Conservation (phyloP, 1,139 yeast species). For the Nakaseomyces uthaithaninus region DNA sequence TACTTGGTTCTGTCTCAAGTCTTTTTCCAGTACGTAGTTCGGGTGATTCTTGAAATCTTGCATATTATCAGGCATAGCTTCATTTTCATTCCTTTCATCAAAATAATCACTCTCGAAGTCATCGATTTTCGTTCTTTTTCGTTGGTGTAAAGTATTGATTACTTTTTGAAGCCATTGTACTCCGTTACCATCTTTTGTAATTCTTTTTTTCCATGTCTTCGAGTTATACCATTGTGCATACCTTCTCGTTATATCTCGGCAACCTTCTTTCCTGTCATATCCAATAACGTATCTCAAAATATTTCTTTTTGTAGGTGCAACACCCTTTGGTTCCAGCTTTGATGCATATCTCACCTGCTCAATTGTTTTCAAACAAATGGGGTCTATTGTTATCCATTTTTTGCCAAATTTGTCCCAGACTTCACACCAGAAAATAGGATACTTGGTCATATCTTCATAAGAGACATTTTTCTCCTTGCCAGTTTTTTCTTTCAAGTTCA, state of each 20-base stretch:
- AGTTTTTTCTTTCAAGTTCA: slow-evolving; percentile 33
- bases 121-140: slow-evolving; percentile 45
- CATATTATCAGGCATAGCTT: slow-evolving; percentile 80
- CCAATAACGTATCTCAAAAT: slow-evolving; percentile 69
- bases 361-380: slow-evolving; percentile 53
- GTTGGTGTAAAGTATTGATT: slow-evolving; percentile 22
- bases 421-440: slow-evolving; percentile 87
- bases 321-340: slow-evolving; percentile 61
- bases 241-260: slow-evolving; percentile 77
- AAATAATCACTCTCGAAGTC: slow-evolving; percentile 66
- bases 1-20: slow-evolving; percentile 62
- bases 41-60: slow-evolving; percentile 88
- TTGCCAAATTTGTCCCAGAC: slow-evolving; percentile 73
- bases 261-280: slow-evolving; percentile 55
- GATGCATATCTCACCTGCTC: slow-evolving; percentile 62
- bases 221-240: slow-evolving; percentile 68
- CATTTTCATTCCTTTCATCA: slow-evolving; percentile 54
- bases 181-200: slow-evolving; percentile 53
- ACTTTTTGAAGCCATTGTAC: slow-evolving; percentile 52
- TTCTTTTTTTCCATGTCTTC: slow-evolving; percentile 63
- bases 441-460: slow-evolving; percentile 25
- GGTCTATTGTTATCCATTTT: slow-evolving; percentile 83
- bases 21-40: slow-evolving; percentile 70
- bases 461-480: slow-evolving; percentile 5
- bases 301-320: slow-evolving; percentile 50